Evolutionary conservation across 345 rosid species (phyloP).

Genomic region (Rhodamnia rubescens): DNA sequence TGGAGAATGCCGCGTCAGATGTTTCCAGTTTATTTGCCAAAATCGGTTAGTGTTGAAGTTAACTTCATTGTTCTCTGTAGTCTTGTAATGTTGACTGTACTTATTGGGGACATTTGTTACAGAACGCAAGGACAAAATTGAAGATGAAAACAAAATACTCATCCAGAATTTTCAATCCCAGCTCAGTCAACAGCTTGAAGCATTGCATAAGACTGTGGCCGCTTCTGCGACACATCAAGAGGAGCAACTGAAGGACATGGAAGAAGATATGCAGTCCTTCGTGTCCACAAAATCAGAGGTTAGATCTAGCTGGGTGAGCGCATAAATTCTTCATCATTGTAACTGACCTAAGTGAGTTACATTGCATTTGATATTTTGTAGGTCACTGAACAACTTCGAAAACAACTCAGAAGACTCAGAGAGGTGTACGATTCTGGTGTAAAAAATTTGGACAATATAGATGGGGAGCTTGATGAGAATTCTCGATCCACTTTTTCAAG

Average conservation of each 20-base stretch:
- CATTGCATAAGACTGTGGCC: slow-evolving; percentile 82
- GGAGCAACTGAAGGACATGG: slow-evolving; percentile 82
- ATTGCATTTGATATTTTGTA: slow-evolving; percentile 13
- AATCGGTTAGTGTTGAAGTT: slow-evolving; percentile 39
- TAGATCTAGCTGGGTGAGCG: neutral
- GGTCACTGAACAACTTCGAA: slow-evolving; percentile 86
- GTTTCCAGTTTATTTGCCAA: slow-evolving; percentile 78
- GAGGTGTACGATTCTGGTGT: slow-evolving; percentile 64
- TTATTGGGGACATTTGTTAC: slow-evolving; percentile 8
- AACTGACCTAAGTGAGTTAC: neutral
- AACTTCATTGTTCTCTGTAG: neutral
- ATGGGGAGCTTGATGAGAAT: slow-evolving; percentile 71
- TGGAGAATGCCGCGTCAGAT: slow-evolving; percentile 83
- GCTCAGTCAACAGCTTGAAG: slow-evolving; percentile 72
- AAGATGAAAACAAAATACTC: slow-evolving; percentile 68
- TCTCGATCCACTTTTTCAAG: slow-evolving; percentile 62
- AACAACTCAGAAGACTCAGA: slow-evolving; percentile 57
- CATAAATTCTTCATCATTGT: neutral
- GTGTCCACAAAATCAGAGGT: slow-evolving; percentile 84
- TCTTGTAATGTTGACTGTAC: neutral
- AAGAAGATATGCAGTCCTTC: slow-evolving; percentile 90
- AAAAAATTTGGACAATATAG: slow-evolving; percentile 67
- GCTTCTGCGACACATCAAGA: slow-evolving; percentile 85
- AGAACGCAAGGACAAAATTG: slow-evolving; percentile 93
- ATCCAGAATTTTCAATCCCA: slow-evolving; percentile 74